Evolutionary conservation across 768 basidiomycete species (phyloP).

Genomic region (Boletus rubropictus): DNA sequence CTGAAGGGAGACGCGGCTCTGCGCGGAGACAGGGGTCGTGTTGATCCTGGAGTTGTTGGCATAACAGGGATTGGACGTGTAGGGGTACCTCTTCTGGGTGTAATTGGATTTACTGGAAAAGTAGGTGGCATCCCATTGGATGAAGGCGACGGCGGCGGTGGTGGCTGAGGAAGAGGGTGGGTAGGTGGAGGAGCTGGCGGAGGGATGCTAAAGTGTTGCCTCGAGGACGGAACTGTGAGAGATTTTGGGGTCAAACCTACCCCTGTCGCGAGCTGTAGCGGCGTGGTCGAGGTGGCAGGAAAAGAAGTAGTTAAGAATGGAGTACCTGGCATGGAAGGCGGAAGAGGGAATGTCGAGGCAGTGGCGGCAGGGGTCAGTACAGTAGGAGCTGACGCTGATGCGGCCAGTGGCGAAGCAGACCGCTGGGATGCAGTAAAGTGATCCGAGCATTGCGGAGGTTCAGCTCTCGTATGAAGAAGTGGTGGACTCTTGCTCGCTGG

Average conservation of each 20-base stretch:
- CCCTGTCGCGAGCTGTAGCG: neutral
- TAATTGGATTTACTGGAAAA: neutral
- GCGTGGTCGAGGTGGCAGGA: neutral
- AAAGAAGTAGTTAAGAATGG: constrained; percentile 17
- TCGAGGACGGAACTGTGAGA: constrained; percentile 13
- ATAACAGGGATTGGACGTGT: constrained; percentile 13
- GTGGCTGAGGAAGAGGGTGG: constrained; percentile 27
- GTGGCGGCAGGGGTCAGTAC: constrained; percentile 2
- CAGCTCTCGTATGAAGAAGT: constrained; percentile 8
- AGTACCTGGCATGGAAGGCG: constrained; percentile 17
- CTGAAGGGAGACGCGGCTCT: constrained; percentile 20
- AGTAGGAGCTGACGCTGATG: constrained; percentile 6
- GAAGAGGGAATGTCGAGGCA: constrained; percentile 9
- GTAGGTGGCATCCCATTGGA: neutral
- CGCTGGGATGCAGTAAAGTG: constrained; percentile 2
- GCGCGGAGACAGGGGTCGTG: constrained; percentile 14
- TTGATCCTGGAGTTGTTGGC: constrained; percentile 7
- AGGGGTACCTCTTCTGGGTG: constrained; percentile 10
- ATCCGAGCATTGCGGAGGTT: constrained; percentile 11
- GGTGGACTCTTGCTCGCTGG: constrained; percentile 27
- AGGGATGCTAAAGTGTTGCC: constrained; percentile 26
- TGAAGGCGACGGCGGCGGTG: constrained; percentile 12
- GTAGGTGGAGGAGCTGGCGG: constrained; percentile 30
- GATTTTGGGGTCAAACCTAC: constrained; percentile 5
- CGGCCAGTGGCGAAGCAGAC: constrained; percentile 7